A percentile compares a stretch with the other conserved stretches of the same genome.
phyloP scores from a whole-genome alignment of 495 filamentous ascomycete species.

The Terfezia boudieri region DNA sequence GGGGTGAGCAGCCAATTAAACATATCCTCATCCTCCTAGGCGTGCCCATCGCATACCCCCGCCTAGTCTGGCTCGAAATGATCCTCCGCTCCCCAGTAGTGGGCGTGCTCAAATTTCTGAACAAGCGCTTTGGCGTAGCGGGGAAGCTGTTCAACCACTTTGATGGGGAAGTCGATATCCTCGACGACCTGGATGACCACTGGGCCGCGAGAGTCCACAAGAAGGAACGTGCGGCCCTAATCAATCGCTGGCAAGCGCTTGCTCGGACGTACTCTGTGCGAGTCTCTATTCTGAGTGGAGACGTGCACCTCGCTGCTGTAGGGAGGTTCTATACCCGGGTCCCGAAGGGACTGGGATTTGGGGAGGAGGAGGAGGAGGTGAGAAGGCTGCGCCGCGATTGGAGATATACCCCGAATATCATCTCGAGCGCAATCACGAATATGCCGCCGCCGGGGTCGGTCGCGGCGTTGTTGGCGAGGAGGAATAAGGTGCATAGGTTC shows the following conservation, averaged over 20 bases:
- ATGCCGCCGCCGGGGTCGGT: conserved; percentile 77
- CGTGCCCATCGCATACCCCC: conserved; percentile 87
- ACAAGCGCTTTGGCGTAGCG: conserved; percentile 72
- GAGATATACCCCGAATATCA: conserved; percentile 52
- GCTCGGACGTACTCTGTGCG: conserved; percentile 50
- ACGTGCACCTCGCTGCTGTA: conserved; percentile 53
- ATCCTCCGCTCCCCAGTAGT: conserved; percentile 66
- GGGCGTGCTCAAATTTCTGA: conserved; percentile 65
- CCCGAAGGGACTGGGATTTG: conserved; percentile 9
- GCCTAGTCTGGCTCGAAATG: conserved; percentile 80
- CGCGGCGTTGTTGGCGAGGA: conserved; percentile 60
- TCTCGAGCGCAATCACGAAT: conserved; percentile 71
- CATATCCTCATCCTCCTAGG: conserved; percentile 74
- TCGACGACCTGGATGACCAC: conserved; percentile 89
- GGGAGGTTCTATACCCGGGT: conserved; percentile 55
- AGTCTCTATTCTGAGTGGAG: conserved; percentile 62
- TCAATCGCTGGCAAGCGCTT: conserved; percentile 52
- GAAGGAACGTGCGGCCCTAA: conserved; percentile 50
- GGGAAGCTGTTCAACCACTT: conserved; percentile 81
- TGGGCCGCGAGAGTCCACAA: conserved; percentile 88
- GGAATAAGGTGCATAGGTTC: conserved; percentile 89
- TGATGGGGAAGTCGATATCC: conserved; percentile 68
- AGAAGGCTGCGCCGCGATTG: conserved; percentile 24
- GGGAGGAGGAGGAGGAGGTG: neutral
- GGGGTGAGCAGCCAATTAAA: conserved; percentile 38